Base-by-base conservation (phyloP, 2,329 filamentous ascomycete species). In the Penicillium oxalicum region DNA sequence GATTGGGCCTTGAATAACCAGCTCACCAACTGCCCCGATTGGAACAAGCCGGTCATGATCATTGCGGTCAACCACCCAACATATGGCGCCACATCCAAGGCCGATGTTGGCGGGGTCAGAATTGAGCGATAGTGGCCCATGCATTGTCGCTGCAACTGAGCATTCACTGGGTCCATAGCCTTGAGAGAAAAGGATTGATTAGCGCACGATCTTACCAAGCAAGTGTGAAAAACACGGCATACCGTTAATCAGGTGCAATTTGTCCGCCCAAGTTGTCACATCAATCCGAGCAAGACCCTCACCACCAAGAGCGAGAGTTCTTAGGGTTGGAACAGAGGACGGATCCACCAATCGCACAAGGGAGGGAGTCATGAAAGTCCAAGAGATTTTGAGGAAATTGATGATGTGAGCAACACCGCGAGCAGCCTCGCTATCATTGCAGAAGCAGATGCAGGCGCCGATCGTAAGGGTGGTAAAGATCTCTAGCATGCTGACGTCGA, bases 381-480 rank as follows among this genome's bases (percentile, higher is more conserved):
- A 40, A 1, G 34, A 50, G 7, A 50, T 49, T 12, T 33, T 12
- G 24, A 38, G 36, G 18, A 18, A 9, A 24, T 38, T 24, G 11
- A 40, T 44, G 13, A 29, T 32, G 29, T 36, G 34, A 18, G 37
- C 36, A 34, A 38, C 32, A 18, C 39, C 18, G 8, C 34, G 34
- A 4, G 26, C 36, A 13, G 36, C 36, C 63, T 5, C 69, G 63
- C 9, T 68, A 55, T 67, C 51, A 51, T 63, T 63, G 1, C 68
- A 69, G 5, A 73, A 65, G 46, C 70, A 73, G 18, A 73, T 57
- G 18, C 64, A 68, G 12, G 67, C 70, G 39, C 72, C 71, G 5
- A 65, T 57, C 47, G 47, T 52, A 26, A 55, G 61, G 37, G 57
- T 61, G 51, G 40, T 57, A 50, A 61, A 62, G 51, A 57, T 56